Conservation (phyloP, 73 alveolate genomes). For the Uronychia setigera region DNA sequence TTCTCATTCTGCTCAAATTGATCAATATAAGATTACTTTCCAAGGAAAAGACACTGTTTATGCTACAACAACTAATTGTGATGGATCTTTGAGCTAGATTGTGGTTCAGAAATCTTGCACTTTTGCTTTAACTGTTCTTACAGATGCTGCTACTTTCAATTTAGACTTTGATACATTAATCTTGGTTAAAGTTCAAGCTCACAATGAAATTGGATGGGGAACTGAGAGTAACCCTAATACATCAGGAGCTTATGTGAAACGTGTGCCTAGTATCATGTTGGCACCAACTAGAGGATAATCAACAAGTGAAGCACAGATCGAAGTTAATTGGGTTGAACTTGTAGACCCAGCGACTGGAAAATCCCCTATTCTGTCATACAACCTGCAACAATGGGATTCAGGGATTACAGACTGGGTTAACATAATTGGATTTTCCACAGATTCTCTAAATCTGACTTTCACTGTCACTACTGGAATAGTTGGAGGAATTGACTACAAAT, state of each 20-base stretch:
- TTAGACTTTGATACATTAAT: slow-evolving; percentile 5
- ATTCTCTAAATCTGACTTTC: neutral
- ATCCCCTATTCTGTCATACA: slow-evolving; percentile 37
- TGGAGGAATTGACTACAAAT: slow-evolving; percentile 30
- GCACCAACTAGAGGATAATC: slow-evolving; percentile 47
- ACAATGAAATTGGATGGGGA: slow-evolving; percentile 52
- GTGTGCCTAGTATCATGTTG: slow-evolving; percentile 20
- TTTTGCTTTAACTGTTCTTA: slow-evolving; percentile 16
- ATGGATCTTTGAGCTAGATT: slow-evolving; percentile 29
- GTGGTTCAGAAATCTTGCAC: slow-evolving; percentile 30
- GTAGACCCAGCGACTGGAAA: slow-evolving; percentile 30
- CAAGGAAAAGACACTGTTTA: neutral
- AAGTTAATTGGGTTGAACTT: slow-evolving; percentile 42
- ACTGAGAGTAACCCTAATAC: neutral
- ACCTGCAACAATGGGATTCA: slow-evolving; percentile 31
- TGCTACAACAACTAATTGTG: slow-evolving; percentile 11
- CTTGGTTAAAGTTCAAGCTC: slow-evolving; percentile 25
- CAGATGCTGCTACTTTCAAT: slow-evolving; percentile 6
- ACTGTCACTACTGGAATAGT: slow-evolving; percentile 1
- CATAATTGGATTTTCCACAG: slow-evolving; percentile 14
- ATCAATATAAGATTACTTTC: neutral
- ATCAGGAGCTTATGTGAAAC: slow-evolving; percentile 33
- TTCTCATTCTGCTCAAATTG: slow-evolving; percentile 4
- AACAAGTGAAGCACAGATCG: slow-evolving; percentile 28
- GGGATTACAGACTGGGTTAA: slow-evolving; percentile 23